Base-by-base conservation (phyloP, 371 early-diverging fungal genomes). In the Mucor irregularis region DNA sequence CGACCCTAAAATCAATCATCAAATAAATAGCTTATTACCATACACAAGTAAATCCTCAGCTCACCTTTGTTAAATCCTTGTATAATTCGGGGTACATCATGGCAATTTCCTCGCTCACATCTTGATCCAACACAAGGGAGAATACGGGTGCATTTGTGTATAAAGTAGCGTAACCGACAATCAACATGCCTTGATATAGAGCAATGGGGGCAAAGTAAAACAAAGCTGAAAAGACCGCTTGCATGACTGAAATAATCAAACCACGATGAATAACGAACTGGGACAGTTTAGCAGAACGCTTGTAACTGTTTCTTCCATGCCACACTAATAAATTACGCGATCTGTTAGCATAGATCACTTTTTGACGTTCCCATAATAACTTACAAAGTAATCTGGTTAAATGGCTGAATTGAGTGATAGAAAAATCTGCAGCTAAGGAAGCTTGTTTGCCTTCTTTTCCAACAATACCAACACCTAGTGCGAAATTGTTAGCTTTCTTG, bases 241-340 rank as follows among this genome's bases (percentile, higher is more conserved):
- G 99, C 86, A 99, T 95, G 22, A 99, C 89, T 0, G 96, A 92
- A 37, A 99, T 95, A 48, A 99, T 97, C 46, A 96, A 73, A 40
- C 99, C 99, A 63, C 99, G 91, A 73, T 99, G 99, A 43, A 99
- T 96, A n/a, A 99, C 95, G 73, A 99, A 97, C 72, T 99, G 98
- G 4, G 93, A 90, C 17, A 99, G 77, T 66, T 94, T 97, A 2
- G 98, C 91, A 9, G 97, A 95, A 19, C 98, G 91, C 58, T 90
- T 89, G 74, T 95, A 99, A 58, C 93, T 92, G 71, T 96, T 97
- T 60, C 99, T 87, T 14, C 99, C 99, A 64, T 99, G 99, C 95
- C 95, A 96, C 37, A 98, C 82, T 78, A 72, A 16, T 28, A 28
- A 42, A 24, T n/a, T n/a, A n/a, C n/a, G n/a, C n/a, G n/a, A n/a